Percentiles rank a stretch among this genome's conserved stretches.
phyloP scores from a whole-genome alignment of 2,329 filamentous ascomycete species.

The Fusarium paranaense region DNA sequence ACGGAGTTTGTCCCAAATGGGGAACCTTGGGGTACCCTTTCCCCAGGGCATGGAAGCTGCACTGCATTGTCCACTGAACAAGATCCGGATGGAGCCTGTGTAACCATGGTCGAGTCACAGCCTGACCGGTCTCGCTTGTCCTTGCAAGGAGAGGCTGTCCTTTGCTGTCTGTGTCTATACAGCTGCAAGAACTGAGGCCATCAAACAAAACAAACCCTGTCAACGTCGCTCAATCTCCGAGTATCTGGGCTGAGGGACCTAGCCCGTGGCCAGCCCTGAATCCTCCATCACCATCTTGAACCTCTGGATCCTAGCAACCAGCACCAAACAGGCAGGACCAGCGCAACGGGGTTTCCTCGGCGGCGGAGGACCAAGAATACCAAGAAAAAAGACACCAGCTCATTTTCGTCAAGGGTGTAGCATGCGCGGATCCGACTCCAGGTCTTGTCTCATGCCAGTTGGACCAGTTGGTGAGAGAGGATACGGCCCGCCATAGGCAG shows the following conservation, averaged over 20 bases:
- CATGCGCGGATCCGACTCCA: not conserved
- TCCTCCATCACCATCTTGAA: constrained; percentile 8
- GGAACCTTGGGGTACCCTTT: constrained; percentile 23
- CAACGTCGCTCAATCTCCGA: constrained; percentile 19
- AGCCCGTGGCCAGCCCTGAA: constrained; percentile 12
- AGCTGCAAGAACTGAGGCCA: not conserved
- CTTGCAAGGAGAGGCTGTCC: constrained; percentile 11
- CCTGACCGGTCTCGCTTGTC: constrained; percentile 21
- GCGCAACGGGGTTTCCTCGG: constrained; percentile 26
- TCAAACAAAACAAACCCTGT: constrained; percentile 3
- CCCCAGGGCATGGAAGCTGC: not conserved
- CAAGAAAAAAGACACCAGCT: constrained; percentile 20
- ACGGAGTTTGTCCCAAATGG: constrained; percentile 34
- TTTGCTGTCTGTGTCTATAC: not conserved
- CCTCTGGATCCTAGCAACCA: constrained; percentile 15
- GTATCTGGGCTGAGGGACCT: constrained; percentile 5
- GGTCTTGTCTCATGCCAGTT: not conserved
- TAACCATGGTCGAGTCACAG: constrained; percentile 9
- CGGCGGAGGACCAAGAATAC: constrained; percentile 27
- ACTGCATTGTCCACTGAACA: not conserved
- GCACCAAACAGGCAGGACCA: constrained; percentile 8
- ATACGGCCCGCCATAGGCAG: constrained; percentile 29
- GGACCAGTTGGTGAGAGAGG: constrained; percentile 15
- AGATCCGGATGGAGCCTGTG: constrained; percentile 9
- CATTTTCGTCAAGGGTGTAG: constrained; percentile 21